Evolutionary conservation across 148 eudicot genomes (phyloP), one percentile per base, ranked within the genome.

Genomic region (Selenicereus undatus): DNA sequence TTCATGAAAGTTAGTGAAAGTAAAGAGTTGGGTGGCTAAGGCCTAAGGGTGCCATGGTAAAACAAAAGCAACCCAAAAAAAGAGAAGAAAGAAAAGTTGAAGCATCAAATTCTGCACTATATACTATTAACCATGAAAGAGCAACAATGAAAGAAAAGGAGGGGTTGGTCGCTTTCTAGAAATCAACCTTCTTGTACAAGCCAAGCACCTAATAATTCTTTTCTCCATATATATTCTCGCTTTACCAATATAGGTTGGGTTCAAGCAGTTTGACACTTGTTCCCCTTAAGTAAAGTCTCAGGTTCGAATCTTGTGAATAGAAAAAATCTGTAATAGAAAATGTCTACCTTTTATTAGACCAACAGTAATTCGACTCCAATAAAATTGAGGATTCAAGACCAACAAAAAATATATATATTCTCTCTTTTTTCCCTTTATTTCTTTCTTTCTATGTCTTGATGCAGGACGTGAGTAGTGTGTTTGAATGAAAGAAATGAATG

Each of bases 101-200:
- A 73, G 80, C 82, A 84, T 84, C 80, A 70, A 82, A 82, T 84
- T 58, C 78, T 71, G 62, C 66, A 35, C 58, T 29, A 43, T 45
- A 18, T 27, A 48, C 32, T 36, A 45, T 27, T 69, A 26, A 71
- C 69, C 4, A 82, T 71, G 26, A 80, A 80, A n/a, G 48, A 79
- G 51, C 65, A 75, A 74, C 66, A 51, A 83, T 79, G 79, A 82
- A 83, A 76, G 86, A 77, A 80, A 83, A 76, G 86, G 62, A 20
- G 78, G 64, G 39, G 88, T 76, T 86, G 85, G 87, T 92, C 87
- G 76, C 88, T 90, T 90, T 90, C 93, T 77, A 73, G 22, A 62
- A 82, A 81, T 77, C 85, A 83, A 83, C 86, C 91, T 92, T 92
- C 85, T 71, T 35, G 48, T 88, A 90, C 93, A 92, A 90, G 86